A percentile compares a stretch with the other conserved stretches of the same genome.
phyloP scores from a whole-genome alignment of 805 yeast species.

The Zygoascus ofunaensis region DNA sequence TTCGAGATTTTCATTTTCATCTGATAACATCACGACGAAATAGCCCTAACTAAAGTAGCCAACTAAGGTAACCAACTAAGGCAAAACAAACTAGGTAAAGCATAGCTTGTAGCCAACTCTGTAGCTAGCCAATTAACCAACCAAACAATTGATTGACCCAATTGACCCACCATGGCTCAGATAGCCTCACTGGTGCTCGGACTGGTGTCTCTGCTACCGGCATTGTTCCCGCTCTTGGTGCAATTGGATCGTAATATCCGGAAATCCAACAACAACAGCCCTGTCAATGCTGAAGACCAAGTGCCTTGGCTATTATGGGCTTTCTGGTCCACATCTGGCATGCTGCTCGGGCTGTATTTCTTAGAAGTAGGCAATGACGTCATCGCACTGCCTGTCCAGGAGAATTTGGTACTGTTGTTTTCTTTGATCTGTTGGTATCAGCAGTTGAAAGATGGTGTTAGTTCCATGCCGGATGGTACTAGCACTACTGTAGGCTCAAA shows the following conservation, averaged over 20 bases:
- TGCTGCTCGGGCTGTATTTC: slow-evolving; percentile 8
- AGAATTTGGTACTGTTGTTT: slow-evolving; percentile 5
- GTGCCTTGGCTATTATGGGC: slow-evolving; percentile 10
- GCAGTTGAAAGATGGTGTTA: slow-evolving; percentile 1
- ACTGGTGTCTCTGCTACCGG: slow-evolving; percentile 7
- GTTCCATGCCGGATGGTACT: neutral
- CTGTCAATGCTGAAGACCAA: neutral
- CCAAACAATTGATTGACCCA: no score
- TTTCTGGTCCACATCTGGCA: slow-evolving; percentile 7
- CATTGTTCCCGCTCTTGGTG: slow-evolving; percentile 11
- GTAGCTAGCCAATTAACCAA: no score
- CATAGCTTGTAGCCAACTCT: no score
- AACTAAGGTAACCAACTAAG: no score
- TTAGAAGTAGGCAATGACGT: slow-evolving; percentile 4
- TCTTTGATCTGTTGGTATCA: slow-evolving; percentile 8
- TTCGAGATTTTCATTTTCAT: no score
- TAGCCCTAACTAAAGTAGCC: no score
- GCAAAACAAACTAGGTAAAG: no score
- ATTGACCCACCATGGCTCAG: no score
- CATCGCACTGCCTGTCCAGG: slow-evolving; percentile 6
- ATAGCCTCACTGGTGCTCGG: slow-evolving; percentile 6
- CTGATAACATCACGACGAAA: no score
- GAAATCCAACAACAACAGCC: neutral
- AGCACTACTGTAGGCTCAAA: neutral
- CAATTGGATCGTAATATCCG: slow-evolving; percentile 9